Conservation (phyloP, 148 eudicot species). For the Nepenthes mirabilis region DNA sequence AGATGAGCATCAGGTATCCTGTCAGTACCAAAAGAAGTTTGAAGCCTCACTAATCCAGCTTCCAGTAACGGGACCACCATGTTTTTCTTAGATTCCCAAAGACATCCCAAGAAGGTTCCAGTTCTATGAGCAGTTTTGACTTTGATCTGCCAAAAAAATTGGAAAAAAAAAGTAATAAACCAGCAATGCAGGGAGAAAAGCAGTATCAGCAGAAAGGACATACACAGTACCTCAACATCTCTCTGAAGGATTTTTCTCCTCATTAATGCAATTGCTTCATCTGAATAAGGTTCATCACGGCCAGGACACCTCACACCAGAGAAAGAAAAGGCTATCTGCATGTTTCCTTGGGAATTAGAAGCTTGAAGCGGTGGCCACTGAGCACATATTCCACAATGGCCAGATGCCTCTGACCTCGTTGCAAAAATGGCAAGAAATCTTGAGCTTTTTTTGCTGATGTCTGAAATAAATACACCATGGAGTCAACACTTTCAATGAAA, state of each 20-base stretch:
- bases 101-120: slow-evolving; percentile 86
- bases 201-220: not conserved
- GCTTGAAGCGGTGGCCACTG: slow-evolving; percentile 85
- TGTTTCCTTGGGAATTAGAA: slow-evolving; percentile 72
- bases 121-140: slow-evolving; percentile 93
- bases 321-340: slow-evolving; percentile 82
- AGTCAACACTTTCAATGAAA: too few relatives aligned
- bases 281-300: slow-evolving; percentile 72
- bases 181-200: not conserved
- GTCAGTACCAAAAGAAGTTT: slow-evolving; percentile 51
- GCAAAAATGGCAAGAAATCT: slow-evolving; percentile 84
- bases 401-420: slow-evolving; percentile 56
- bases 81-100: slow-evolving; percentile 75
- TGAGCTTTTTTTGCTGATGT: slow-evolving; percentile 67
- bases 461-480: slow-evolving; percentile 19
- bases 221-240: slow-evolving; percentile 80
- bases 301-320: slow-evolving; percentile 98
- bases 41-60: slow-evolving; percentile 79
- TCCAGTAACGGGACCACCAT: slow-evolving; percentile 55
- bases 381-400: slow-evolving; percentile 89
- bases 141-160: slow-evolving; percentile 46
- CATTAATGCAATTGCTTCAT: slow-evolving; percentile 92
- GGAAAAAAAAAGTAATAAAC: too few relatives aligned
- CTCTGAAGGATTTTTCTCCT: slow-evolving; percentile 89
- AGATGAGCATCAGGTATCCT: slow-evolving; percentile 72